Evolutionary conservation across 176 grass and related monocot species (phyloP).

Genomic region (Saccharum officinarum): DNA sequence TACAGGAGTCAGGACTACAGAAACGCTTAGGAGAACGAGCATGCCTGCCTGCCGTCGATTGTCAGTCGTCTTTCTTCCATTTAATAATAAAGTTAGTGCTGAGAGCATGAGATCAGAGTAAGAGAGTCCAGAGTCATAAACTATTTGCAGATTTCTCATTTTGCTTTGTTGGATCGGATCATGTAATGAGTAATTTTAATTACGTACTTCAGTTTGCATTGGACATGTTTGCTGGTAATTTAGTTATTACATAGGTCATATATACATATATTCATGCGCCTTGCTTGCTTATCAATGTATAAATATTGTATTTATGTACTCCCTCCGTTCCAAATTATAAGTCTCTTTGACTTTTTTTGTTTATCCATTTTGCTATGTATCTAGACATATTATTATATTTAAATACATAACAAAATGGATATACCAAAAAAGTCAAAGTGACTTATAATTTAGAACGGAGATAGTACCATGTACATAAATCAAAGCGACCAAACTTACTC

Average conservation of each 20-base stretch:
- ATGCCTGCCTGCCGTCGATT: neutral
- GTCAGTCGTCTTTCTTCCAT: neutral
- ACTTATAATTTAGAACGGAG: too few relatives aligned
- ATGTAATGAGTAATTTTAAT: neutral
- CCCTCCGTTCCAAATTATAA: too few relatives aligned
- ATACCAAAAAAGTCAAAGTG: too few relatives aligned
- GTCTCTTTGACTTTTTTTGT: too few relatives aligned
- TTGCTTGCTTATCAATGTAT: too few relatives aligned
- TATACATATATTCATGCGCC: too few relatives aligned
- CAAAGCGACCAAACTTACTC: too few relatives aligned
- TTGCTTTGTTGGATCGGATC: neutral
- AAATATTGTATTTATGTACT: too few relatives aligned
- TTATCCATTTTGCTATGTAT: too few relatives aligned
- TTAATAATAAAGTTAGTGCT: neutral
- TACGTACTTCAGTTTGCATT: neutral
- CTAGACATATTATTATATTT: too few relatives aligned
- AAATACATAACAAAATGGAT: too few relatives aligned
- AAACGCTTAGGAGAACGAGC: neutral
- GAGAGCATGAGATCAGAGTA: neutral
- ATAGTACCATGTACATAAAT: too few relatives aligned
- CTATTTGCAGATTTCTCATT: neutral
- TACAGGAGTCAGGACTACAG: neutral
- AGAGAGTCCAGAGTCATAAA: neutral
- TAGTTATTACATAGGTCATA: neutral
- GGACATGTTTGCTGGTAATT: neutral